Conservation (phyloP, 2,329 filamentous ascomycete genomes). For the Lachnellula willkommii region DNA sequence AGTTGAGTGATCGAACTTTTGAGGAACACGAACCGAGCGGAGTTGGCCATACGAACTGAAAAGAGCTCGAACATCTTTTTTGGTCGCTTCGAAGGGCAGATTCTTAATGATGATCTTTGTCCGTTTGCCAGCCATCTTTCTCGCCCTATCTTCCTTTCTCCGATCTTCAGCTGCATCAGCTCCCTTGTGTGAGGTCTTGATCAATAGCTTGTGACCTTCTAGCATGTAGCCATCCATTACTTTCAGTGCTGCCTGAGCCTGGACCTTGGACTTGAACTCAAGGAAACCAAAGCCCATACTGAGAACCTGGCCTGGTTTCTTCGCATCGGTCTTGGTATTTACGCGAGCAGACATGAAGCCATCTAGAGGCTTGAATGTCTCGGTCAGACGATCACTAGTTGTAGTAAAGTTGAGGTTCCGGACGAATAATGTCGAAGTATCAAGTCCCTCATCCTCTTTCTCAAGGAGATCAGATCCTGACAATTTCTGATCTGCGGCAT, state of each 20-base stretch:
- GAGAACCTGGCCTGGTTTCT: conserved; percentile 77
- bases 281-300: conserved; percentile 98
- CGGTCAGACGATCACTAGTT: conserved; percentile 67
- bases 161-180: conserved; percentile 83
- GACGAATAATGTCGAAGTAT: conserved; percentile 82
- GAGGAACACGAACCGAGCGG: conserved; percentile 85
- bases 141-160: conserved; percentile 73
- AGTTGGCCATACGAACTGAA: conserved; percentile 90
- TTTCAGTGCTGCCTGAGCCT: conserved; percentile 72
- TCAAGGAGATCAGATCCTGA: conserved; percentile 66
- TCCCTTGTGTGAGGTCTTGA: conserved; percentile 82
- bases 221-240: conserved; percentile 86
- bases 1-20: conserved; percentile 85
- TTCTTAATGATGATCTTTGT: conserved; percentile 99
- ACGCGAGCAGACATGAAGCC: conserved; percentile 87
- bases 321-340: conserved; percentile 91
- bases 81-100: conserved; percentile 88
- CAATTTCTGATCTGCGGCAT: conserved; percentile 48
- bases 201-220: conserved; percentile 79
- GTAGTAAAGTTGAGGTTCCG: conserved; percentile 92
- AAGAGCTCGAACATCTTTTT: conserved; percentile 82
- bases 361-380: conserved; percentile 73
- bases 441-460: conserved; percentile 47
- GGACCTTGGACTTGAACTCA: conserved; percentile 72
- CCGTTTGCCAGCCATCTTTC: conserved; percentile 68